Evolutionary conservation across 1,284 basidiomycete species (phyloP).

Genomic region (Cryptococcus amylolentus): DNA sequence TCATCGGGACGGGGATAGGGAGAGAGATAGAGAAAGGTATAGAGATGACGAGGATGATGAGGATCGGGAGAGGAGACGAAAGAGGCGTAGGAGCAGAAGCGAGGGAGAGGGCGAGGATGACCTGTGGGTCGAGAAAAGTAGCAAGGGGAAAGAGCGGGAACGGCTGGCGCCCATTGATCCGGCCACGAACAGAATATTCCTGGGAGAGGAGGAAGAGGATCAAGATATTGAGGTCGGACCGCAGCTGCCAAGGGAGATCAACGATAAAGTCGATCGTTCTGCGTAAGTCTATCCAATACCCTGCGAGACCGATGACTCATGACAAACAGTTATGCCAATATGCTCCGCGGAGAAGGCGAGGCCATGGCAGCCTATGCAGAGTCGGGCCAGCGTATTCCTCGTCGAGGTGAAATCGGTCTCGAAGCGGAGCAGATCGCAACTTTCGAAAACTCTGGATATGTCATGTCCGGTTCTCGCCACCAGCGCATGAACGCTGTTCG

Average conservation of each 20-base stretch:
- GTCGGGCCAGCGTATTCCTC: slow-evolving; percentile 88
- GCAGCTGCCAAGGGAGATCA: slow-evolving; percentile 49
- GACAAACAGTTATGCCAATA: slow-evolving; percentile 60
- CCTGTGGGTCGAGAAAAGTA: slow-evolving; percentile 42
- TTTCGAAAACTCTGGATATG: slow-evolving; percentile 89
- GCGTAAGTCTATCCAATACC: slow-evolving; percentile 50
- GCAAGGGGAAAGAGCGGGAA: slow-evolving; percentile 4
- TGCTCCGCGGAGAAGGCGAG: slow-evolving; percentile 89
- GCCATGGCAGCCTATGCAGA: slow-evolving; percentile 95
- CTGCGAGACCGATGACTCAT: slow-evolving; percentile 3
- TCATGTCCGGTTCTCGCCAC: slow-evolving; percentile 95
- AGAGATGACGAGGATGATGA: slow-evolving; percentile 50
- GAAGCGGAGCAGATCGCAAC: slow-evolving; percentile 78
- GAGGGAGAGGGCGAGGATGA: slow-evolving; percentile 50
- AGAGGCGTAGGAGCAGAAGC: slow-evolving; percentile 9
- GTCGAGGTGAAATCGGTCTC: slow-evolving; percentile 96
- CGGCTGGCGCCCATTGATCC: slow-evolving; percentile 7
- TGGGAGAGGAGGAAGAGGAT: slow-evolving; percentile 39
- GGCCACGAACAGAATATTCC: slow-evolving; percentile 12
- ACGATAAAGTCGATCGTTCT: slow-evolving; percentile 57
- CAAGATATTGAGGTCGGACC: slow-evolving; percentile 71
- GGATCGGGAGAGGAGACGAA: slow-evolving; percentile 20
- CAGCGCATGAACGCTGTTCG: slow-evolving; percentile 95
- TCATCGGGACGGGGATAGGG: slow-evolving; percentile 3
- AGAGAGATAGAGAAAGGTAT: slow-evolving; percentile 22